A percentile compares a stretch with the other conserved stretches of the same genome.
Conservation (phyloP, 306 rosid genomes). For the Luffa acutangula region DNA sequence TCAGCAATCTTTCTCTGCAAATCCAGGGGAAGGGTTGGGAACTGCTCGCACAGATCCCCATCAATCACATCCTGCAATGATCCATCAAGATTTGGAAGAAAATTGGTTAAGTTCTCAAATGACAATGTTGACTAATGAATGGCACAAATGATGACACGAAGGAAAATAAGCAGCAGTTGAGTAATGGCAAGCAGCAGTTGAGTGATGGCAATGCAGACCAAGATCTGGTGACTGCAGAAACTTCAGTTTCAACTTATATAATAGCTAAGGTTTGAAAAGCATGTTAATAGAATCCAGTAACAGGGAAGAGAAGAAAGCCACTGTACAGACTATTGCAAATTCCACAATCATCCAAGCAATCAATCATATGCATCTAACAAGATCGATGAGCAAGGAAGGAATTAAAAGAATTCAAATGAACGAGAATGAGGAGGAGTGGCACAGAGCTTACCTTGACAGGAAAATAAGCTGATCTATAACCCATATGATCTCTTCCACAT, state of each 20-base stretch:
- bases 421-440: neutral
- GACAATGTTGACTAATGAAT: neutral
- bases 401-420: neutral
- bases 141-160: neutral
- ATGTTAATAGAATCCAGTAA: neutral
- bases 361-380: neutral
- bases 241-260: neutral
- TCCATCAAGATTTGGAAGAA: neutral
- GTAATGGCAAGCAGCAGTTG: neutral
- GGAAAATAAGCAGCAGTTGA: neutral
- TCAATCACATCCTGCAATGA: slow-evolving; percentile 83
- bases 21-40: slow-evolving; percentile 87
- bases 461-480: slow-evolving; percentile 87
- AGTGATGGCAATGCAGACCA: neutral
- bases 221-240: neutral
- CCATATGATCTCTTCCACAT: slow-evolving; percentile 99
- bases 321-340: neutral
- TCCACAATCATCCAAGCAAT: neutral
- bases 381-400: neutral
- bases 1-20: slow-evolving; percentile 93
- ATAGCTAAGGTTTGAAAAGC: neutral
- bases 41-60: slow-evolving; percentile 98
- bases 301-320: neutral
- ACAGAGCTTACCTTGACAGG: slow-evolving; percentile 65
- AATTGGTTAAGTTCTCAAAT: neutral